These are phyloP conservation scores for Backusella luteola DNA, from an alignment of 192 early-diverging fungal genomes.

Conservation along the genomic window DNA sequence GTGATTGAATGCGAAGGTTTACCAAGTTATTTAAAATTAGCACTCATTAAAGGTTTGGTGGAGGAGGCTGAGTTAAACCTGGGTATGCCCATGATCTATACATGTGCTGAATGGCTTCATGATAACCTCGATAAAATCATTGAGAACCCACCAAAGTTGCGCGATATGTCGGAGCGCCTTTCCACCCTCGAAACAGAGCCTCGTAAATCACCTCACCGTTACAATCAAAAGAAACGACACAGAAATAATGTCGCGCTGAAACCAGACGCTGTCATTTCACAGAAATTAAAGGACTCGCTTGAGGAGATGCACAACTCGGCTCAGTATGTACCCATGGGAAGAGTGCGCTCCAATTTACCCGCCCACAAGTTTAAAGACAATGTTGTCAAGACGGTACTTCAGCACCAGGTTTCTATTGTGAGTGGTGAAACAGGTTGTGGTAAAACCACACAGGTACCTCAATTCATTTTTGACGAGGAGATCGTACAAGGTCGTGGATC, in stretches of 20 bases:
- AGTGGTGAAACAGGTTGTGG: conserved; percentile 78
- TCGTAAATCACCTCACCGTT: conserved; percentile 5
- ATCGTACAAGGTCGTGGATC: conserved; percentile 45
- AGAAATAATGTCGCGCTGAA: neutral
- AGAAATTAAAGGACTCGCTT: conserved; percentile 11
- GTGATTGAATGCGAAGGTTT: conserved; percentile 62
- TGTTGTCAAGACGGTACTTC: conserved; percentile 47
- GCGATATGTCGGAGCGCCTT: conserved; percentile 40
- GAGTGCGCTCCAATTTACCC: conserved; percentile 60
- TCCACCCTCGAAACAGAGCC: neutral
- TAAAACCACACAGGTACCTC: conserved; percentile 81
- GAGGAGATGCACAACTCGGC: conserved; percentile 17
- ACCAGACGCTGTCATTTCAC: neutral
- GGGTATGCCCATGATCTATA: conserved; percentile 57
- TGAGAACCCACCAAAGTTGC: conserved; percentile 47
- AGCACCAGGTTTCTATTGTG: conserved; percentile 66
- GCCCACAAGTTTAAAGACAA: conserved; percentile 54
- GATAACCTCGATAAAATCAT: conserved; percentile 47
- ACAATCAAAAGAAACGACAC: neutral
- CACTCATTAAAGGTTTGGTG: conserved; percentile 51
- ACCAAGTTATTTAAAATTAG: conserved; percentile 70
- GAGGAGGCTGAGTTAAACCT: conserved; percentile 39
- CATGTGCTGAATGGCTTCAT: conserved; percentile 57
- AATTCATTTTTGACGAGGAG: conserved; percentile 71
- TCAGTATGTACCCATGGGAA: conserved; percentile 32